These are phyloP conservation scores for Petrea volubilis DNA, from an alignment of 257 asterid species.

Conservation along the genomic window DNA sequence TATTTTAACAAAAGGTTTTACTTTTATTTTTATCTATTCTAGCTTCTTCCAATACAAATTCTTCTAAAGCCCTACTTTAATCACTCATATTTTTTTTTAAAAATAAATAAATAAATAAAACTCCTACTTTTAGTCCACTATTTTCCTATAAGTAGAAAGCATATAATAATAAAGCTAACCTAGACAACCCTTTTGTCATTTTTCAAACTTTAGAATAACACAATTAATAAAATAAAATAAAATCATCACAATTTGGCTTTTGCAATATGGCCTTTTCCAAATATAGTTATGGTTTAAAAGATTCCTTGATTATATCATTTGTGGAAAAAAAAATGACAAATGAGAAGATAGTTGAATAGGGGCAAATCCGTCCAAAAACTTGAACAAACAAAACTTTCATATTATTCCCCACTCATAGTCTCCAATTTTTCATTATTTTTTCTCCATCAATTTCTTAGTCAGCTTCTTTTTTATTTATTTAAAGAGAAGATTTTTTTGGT, in stretches of 20 bases:
- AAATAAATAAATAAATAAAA: too few species aligned
- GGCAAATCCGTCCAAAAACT: constrained; percentile 7
- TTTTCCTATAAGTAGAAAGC: neutral
- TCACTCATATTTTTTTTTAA: neutral
- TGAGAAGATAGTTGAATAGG: neutral
- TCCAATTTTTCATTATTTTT: neutral
- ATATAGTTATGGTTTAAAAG: neutral
- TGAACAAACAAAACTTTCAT: too few species aligned
- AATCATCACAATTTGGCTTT: neutral
- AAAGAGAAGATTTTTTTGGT: too few species aligned
- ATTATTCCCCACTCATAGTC: neutral
- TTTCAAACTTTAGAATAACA: neutral
- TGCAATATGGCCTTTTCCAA: neutral
- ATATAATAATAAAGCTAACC: neutral
- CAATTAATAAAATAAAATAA: neutral
- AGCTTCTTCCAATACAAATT: neutral
- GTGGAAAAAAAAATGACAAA: neutral
- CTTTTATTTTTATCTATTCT: neutral
- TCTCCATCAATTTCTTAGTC: neutral
- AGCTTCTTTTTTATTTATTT: too few species aligned
- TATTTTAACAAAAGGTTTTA: neutral
- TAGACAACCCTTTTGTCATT: neutral
- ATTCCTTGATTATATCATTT: neutral
- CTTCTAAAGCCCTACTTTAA: neutral
- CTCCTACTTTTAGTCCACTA: too few species aligned